phyloP scores from a whole-genome alignment of 2,329 filamentous ascomycete genomes.

The Lecanoromycetidae sp. region DNA sequence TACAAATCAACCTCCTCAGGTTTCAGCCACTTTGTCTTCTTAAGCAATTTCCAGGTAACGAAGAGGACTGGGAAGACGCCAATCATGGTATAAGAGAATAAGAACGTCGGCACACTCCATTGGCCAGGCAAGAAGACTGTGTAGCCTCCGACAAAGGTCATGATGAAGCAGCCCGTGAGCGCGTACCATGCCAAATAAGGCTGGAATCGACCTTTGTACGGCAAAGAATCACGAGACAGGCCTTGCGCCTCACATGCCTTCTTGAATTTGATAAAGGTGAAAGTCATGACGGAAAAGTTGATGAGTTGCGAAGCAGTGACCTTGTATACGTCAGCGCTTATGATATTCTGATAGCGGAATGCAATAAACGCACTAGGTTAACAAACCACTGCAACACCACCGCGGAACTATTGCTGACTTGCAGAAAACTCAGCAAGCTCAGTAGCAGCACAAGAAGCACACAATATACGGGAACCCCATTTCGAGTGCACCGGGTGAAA shows the following conservation, averaged over 20 bases:
- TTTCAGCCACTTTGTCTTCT: conserved; percentile 47
- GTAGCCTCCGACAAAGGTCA: conserved; percentile 66
- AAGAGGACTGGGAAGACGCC: conserved; percentile 58
- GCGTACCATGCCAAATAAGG: conserved; percentile 61
- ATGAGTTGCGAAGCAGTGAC: conserved; percentile 64
- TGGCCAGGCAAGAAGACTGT: conserved; percentile 58
- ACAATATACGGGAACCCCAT: conserved; percentile 63
- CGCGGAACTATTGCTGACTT: conserved; percentile 53
- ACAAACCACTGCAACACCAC: conserved; percentile 60
- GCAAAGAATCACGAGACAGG: conserved; percentile 53
- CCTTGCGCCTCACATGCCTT: conserved; percentile 58
- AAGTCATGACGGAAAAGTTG: conserved; percentile 57
- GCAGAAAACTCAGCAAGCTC: conserved; percentile 59
- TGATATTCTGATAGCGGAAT: neutral
- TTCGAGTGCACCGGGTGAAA: conserved; percentile 48
- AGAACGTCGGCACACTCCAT: conserved; percentile 58
- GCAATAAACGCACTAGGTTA: conserved; percentile 39
- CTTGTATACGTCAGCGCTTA: conserved; percentile 19
- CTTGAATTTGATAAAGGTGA: conserved; percentile 61
- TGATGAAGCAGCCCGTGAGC: conserved; percentile 50
- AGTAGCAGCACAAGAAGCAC: conserved; percentile 55
- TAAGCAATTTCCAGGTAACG: conserved; percentile 57
- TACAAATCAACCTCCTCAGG: conserved; percentile 51
- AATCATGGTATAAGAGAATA: conserved; percentile 69
- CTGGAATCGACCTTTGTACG: conserved; percentile 57